A percentile compares a stretch with the other conserved stretches of the same genome.
Conservation (phyloP, 345 rosid genomes). For the Adansonia digitata region DNA sequence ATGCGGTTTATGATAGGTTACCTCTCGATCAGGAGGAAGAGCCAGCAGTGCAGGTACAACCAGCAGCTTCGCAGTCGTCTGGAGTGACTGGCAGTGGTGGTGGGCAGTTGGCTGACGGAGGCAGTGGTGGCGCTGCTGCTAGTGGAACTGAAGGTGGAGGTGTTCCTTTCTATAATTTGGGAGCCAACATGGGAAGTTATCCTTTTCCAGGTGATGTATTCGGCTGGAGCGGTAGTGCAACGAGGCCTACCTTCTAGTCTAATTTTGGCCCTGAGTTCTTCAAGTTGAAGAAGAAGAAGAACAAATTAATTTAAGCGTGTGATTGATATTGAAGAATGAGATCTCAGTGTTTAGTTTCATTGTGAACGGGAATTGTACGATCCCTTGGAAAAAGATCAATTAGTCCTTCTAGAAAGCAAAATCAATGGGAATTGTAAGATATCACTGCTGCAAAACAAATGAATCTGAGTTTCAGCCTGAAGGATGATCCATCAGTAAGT, state of each 20-base stretch:
- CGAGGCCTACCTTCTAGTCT: slow-evolving; percentile 48
- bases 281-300: no score
- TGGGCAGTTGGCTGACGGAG: slow-evolving; percentile 21
- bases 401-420: no score
- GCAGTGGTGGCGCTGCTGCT: slow-evolving; percentile 17
- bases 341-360: background rate
- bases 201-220: slow-evolving; percentile 47
- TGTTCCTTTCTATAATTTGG: slow-evolving; percentile 51
- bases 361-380: background rate
- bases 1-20: slow-evolving; percentile 68
- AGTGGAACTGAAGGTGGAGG: slow-evolving; percentile 21
- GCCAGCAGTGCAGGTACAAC: slow-evolving; percentile 26
- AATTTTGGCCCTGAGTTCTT: no score
- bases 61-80: slow-evolving; percentile 33
- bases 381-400: no score
- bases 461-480: background rate
- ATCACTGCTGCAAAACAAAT: background rate
- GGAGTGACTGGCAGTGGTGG: slow-evolving; percentile 31
- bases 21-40: slow-evolving; percentile 47
- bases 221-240: slow-evolving; percentile 36
- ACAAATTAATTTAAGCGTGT: no score
- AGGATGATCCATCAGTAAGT: slow-evolving; percentile 14
- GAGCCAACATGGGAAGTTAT: slow-evolving; percentile 41
- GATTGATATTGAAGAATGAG: no score
- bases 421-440: no score